Evolutionary conservation across 2,329 filamentous ascomycete species (phyloP), one percentile per base, ranked within the genome.

Genomic region (Aspergillus jensenii): DNA sequence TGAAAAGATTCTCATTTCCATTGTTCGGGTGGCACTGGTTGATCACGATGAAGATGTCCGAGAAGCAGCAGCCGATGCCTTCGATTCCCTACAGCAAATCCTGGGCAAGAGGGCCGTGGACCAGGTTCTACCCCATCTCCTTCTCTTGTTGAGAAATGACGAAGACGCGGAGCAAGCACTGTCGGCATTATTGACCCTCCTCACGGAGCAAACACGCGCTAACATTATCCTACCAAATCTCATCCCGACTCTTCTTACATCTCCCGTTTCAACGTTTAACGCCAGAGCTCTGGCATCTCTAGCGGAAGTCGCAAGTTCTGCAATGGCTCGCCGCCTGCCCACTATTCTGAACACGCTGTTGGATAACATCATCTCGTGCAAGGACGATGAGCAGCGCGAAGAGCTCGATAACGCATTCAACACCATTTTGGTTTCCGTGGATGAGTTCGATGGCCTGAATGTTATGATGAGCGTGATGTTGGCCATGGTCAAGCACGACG

Each of bases 151-250:
- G 59, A 88, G 93, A 55, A 89, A 88, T 48, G 90, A 96, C 57
- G 86, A 89, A 11, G 87, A 96, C 63, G 95, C 95, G 35, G 90
- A 96, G 65, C 96, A 97, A 74, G 95, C 95, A 9, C 82, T 99
- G 19, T 90, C 92, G 52, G 96, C 95, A 43, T 87, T 99, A 44
- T 84, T 99, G 62, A 99, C 95, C 0, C 84, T 99, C 21, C 87
- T 99, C 62, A 98, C 93, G 0, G 95, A 99, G 74, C 88, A 91
- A 15, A 95, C 91, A 7, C 86, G 95, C 62, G 96, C 93, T 21
- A 99, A 97, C 74, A 93, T 96, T 66, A 99, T 99, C 68, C 80
- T 99, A 58, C 96, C 95, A 19, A 97, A 96, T 74, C 87, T 99
- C 56, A 91, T 99, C 59, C 95, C 96, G 0, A 98, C 93, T 2